Evolutionary conservation across 2,329 filamentous ascomycete genomes (phyloP), one percentile per base, ranked within the genome.

Genomic region (Colletotrichum trifolii): DNA sequence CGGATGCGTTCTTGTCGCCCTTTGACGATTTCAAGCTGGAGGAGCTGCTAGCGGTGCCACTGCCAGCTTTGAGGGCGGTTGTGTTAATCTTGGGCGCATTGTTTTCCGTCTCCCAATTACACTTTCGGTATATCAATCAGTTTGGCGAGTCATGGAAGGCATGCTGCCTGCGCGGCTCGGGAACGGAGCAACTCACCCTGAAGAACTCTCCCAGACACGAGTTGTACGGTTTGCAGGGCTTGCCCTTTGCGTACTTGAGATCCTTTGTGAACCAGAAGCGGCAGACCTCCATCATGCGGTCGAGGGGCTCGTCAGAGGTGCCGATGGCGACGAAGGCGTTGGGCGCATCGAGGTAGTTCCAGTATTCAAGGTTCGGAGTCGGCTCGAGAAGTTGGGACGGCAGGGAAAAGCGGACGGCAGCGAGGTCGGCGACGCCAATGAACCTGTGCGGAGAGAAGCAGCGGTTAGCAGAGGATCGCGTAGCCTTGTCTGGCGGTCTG

Each of bases 231-330:
- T 99, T 99, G 88, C 95, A 98, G 47, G 96, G 96, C 82, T 94
- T 97, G 66, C 95, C 95, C 82, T 98, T 98, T 76, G 96, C 93
- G 74, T 98, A 99, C 87, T 99, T 99, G 78, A 99, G 78, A 78
- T 99, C 96, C 78, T 99, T 99, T 68, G 96, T 98, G 73, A 98
- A 97, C 96, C 96, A 99, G 80, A 98, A 99, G 66, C 94, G 90
- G 72, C 98, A 80, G 36, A 97, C 93, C 74, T 95, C 94, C 55
- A 99, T 87, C 92, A 97, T 97, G 71, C 96, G 93, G 71, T 96
- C 95, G 60, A 98, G 83, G 10, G 91, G 87, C 71, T 98, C 93
- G 71, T 98, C 92, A 15, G 95, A 96, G 72, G 95, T 95, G 72
- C 95, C 96, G 72, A 91, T 91, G 49, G 86, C 87, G 69, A 88